Evolutionary conservation across 1,284 basidiomycete genomes (phyloP).

Genomic region (Meripilus lineatus): DNA sequence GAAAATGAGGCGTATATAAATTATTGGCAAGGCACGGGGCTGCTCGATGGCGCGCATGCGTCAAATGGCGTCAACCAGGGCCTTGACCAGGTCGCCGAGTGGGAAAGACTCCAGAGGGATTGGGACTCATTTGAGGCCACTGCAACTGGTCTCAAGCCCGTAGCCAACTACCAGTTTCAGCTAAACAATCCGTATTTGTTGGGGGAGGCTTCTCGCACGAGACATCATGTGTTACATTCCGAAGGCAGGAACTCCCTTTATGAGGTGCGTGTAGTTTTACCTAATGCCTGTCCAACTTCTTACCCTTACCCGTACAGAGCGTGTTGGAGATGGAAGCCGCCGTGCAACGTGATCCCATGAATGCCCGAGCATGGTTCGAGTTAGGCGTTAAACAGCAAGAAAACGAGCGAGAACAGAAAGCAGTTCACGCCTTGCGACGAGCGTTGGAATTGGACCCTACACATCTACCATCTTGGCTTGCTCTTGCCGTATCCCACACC

Average conservation of each 20-base stretch:
- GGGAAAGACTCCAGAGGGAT: slow-evolving; percentile 69
- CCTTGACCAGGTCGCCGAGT: slow-evolving; percentile 33
- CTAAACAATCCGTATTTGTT: slow-evolving; percentile 76
- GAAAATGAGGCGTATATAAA: slow-evolving; percentile 65
- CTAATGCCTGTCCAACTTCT: too few species aligned
- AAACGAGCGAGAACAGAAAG: slow-evolving; percentile 92
- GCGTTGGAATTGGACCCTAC: slow-evolving; percentile 80
- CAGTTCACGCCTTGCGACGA: slow-evolving; percentile 80
- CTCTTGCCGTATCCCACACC: slow-evolving; percentile 87
- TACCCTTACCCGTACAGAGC: slow-evolving; percentile 42
- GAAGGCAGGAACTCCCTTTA: slow-evolving; percentile 38
- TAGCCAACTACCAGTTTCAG: slow-evolving; percentile 74
- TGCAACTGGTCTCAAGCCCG: slow-evolving; percentile 52
- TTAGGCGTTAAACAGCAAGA: slow-evolving; percentile 98
- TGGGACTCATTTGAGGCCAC: slow-evolving; percentile 84
- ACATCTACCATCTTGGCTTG: slow-evolving; percentile 83
- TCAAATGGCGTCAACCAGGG: neutral
- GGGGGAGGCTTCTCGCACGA: slow-evolving; percentile 49
- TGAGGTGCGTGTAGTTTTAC: slow-evolving; percentile 45
- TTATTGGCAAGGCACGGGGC: slow-evolving; percentile 40
- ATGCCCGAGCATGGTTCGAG: slow-evolving; percentile 82
- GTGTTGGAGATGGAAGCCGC: slow-evolving; percentile 88
- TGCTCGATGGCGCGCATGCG: neutral
- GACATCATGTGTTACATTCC: slow-evolving; percentile 50
- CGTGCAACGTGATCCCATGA: slow-evolving; percentile 74